These are phyloP conservation scores for Diutina ranongensis DNA, from an alignment of 1,139 yeast species.

Conservation along the genomic window DNA sequence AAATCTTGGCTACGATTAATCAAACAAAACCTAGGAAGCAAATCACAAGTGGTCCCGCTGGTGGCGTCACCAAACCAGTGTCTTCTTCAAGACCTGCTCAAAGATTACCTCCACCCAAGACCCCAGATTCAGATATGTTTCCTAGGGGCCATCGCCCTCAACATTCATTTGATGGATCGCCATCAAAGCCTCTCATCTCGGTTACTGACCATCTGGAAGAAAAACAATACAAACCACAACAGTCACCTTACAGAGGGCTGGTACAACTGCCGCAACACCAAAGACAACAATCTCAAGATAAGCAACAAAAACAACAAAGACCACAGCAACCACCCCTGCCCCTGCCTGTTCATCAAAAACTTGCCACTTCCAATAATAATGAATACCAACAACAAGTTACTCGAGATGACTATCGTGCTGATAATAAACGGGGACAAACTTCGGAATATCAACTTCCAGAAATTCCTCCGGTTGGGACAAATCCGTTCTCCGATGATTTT, in stretches of 20 bases:
- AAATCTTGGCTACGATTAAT: constrained; percentile 74
- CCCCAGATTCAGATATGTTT: neutral
- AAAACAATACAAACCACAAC: neutral
- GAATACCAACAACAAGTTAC: constrained; percentile 24
- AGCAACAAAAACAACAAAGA: neutral
- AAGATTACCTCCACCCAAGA: constrained; percentile 2
- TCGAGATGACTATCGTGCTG: constrained; percentile 3
- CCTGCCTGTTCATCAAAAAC: constrained; percentile 9
- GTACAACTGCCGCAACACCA: constrained; percentile 3
- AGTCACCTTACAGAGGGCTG: constrained; percentile 2
- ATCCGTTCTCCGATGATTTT: constrained; percentile 12
- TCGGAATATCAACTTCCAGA: neutral
- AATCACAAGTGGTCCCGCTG: neutral
- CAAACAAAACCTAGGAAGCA: constrained; percentile 43
- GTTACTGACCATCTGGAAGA: constrained; percentile 3
- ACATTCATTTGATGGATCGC: neutral
- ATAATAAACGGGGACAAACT: neutral
- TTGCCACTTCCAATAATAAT: constrained; percentile 27
- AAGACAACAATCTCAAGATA: too few species aligned
- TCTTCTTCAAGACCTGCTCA: neutral
- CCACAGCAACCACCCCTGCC: neutral
- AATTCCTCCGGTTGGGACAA: neutral
- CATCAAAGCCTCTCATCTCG: neutral
- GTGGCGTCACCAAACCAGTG: neutral
- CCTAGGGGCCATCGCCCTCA: constrained; percentile 4